A percentile compares a stretch with the other conserved stretches of the same genome.
Conservation (phyloP, 345 rosid genomes). For the Durio zibethinus region DNA sequence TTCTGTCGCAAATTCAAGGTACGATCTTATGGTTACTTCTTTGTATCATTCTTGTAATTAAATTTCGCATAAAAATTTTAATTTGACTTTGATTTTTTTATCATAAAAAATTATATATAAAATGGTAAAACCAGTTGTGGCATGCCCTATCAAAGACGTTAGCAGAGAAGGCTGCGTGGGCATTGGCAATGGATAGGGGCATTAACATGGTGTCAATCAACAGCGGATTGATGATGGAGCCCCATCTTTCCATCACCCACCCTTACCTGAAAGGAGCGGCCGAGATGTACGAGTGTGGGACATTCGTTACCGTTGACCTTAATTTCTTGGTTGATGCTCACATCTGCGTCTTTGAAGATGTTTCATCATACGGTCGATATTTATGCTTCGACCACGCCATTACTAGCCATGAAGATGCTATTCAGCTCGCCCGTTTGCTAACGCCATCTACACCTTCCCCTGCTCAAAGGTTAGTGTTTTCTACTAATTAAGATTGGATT, state of each 20-base stretch:
- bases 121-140: slow-evolving; percentile 43
- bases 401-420: slow-evolving; percentile 39
- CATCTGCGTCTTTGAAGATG: slow-evolving; percentile 52
- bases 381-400: slow-evolving; percentile 55
- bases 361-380: slow-evolving; percentile 55
- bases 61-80: no score
- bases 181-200: slow-evolving; percentile 70
- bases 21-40: no score
- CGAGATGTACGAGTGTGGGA: slow-evolving; percentile 71
- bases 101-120: background rate
- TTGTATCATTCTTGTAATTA: no score
- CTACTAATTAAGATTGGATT: background rate
- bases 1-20: slow-evolving; percentile 60
- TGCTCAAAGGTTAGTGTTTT: slow-evolving; percentile 26
- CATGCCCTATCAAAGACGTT: slow-evolving; percentile 57
- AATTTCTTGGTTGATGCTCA: slow-evolving; percentile 51
- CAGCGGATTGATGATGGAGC: slow-evolving; percentile 49
- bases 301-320: slow-evolving; percentile 49
- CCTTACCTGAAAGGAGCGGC: slow-evolving; percentile 71
- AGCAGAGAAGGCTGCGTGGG: slow-evolving; percentile 75
- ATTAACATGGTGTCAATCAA: slow-evolving; percentile 58
- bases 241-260: slow-evolving; percentile 37
- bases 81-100: background rate
- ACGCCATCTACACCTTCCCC: slow-evolving; percentile 30
- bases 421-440: slow-evolving; percentile 33